Conservation (phyloP, 1,284 basidiomycete genomes). For the Sporisorium iseilematis-ciliati region DNA sequence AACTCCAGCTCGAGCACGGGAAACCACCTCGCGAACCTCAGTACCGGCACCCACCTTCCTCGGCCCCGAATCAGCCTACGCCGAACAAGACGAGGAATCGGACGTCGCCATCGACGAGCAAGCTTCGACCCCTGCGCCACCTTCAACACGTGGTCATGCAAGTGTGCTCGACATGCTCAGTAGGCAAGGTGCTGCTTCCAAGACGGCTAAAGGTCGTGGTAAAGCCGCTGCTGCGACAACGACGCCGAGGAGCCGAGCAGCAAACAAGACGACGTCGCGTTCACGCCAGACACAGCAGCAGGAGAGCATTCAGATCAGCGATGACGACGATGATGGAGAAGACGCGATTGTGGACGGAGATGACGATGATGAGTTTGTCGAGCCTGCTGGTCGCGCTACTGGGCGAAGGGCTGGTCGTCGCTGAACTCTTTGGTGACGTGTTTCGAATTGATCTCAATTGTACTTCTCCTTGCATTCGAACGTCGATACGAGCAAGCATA, state of each 20-base stretch:
- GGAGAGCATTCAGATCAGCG: constrained; percentile 46
- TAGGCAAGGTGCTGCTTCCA: constrained; percentile 9
- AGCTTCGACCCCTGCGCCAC: constrained; percentile 21
- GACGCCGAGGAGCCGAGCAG: constrained; percentile 5
- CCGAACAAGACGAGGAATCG: constrained; percentile 32
- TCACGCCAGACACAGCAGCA: constrained; percentile 17
- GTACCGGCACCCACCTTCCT: constrained; percentile 33
- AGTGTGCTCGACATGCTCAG: constrained; percentile 41
- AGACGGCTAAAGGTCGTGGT: not conserved
- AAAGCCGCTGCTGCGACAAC: constrained; percentile 6
- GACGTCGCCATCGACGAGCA: constrained; percentile 29
- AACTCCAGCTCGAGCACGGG: constrained; percentile 6
- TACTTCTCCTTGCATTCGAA: not conserved
- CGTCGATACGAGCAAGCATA: not conserved
- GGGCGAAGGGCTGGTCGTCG: constrained; percentile 15
- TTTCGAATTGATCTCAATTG: no score
- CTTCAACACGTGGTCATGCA: constrained; percentile 20
- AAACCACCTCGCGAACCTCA: constrained; percentile 10
- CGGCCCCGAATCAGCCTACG: constrained; percentile 38
- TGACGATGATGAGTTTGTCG: constrained; percentile 46
- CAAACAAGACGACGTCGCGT: not conserved
- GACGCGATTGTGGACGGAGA: constrained; percentile 26
- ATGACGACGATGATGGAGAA: constrained; percentile 23
- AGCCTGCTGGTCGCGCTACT: constrained; percentile 15
- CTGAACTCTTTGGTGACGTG: not conserved